Evolutionary conservation across 768 basidiomycete species (phyloP), one percentile per base, ranked within the genome.

Genomic region (Mycena olivaceomarginata): DNA sequence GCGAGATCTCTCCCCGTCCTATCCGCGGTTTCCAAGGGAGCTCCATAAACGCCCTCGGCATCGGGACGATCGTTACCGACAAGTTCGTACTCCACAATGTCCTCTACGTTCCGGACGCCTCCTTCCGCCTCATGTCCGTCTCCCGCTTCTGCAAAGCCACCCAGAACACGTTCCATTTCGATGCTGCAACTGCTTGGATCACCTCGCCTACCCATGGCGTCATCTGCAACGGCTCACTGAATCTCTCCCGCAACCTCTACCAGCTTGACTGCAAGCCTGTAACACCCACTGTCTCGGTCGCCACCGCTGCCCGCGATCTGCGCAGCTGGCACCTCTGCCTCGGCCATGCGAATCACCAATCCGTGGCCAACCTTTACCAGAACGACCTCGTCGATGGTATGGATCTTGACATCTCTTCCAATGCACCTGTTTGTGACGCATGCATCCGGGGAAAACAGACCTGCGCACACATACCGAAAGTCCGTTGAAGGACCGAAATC

Each of bases 381-480:
- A 1, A 67, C n/a, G 10, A 41, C 7, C 15, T 31, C 12, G 66
- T 18, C 13, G 46, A 67, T 37, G 46, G 66, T 67, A 67, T 67
- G 66, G 22, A 37, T 13, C 46, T 67, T 51, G 66, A 67, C 16
- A 11, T 46, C 9, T 64, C 63, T 2, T n/a, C 53, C 12, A 11
- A n/a, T 3, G 53, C 67, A 3, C 51, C 70, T 1, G 13, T 59
- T 25, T 76, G 75, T 76, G 75, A 72, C 59, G 41, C 78, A 39
- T 88, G 88, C 67, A 81, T 87, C 46, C 81, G 84, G 56, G 86
- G 87, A 9, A 88, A 89, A 77, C 86, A 89, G 86, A 84, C 81
- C 0, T 76, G 76, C 15, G 78, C 77, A 2, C 79, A 83, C 13
- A 83, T 88, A 16, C 86, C 87, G 0, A 84, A 84, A 69, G 68